These are phyloP conservation scores for Salix arbutifolia DNA, from an alignment of 345 rosid species.

Conservation along the genomic window DNA sequence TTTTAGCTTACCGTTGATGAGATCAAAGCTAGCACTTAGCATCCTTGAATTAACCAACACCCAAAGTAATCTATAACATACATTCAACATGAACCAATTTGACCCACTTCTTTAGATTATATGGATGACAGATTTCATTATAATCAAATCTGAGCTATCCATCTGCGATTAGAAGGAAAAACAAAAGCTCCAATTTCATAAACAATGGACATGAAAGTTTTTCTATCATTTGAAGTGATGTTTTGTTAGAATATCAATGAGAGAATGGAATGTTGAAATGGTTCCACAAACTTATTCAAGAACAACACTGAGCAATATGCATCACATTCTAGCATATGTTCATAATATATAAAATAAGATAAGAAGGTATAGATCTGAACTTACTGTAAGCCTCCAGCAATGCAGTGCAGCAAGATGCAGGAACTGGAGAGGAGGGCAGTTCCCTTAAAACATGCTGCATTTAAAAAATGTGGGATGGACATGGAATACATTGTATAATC, in stretches of 20 bases:
- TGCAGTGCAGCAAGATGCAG: slow-evolving; percentile 96
- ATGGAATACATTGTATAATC: slow-evolving; percentile 13
- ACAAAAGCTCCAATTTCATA: background rate
- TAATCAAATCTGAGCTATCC: background rate
- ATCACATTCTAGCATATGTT: background rate
- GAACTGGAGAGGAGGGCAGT: slow-evolving; percentile 97
- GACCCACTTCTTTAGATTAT: background rate
- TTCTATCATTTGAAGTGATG: background rate
- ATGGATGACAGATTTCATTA: background rate
- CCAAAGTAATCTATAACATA: background rate
- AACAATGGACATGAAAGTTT: background rate
- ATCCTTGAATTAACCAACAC: background rate
- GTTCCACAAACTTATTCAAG: background rate
- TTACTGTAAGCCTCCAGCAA: slow-evolving; percentile 93
- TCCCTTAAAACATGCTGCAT: slow-evolving; percentile 92
- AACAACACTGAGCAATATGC: background rate
- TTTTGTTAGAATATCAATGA: background rate
- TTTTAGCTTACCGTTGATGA: background rate
- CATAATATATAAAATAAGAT: background rate
- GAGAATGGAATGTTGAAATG: background rate
- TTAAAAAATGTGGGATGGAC: slow-evolving; percentile 26
- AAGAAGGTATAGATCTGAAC: slow-evolving; percentile 24
- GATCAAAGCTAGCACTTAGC: background rate
- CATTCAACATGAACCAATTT: background rate
- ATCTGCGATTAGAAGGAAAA: background rate